Evolutionary conservation across 495 filamentous ascomycete species (phyloP).

Genomic region (Tuber melanosporum): DNA sequence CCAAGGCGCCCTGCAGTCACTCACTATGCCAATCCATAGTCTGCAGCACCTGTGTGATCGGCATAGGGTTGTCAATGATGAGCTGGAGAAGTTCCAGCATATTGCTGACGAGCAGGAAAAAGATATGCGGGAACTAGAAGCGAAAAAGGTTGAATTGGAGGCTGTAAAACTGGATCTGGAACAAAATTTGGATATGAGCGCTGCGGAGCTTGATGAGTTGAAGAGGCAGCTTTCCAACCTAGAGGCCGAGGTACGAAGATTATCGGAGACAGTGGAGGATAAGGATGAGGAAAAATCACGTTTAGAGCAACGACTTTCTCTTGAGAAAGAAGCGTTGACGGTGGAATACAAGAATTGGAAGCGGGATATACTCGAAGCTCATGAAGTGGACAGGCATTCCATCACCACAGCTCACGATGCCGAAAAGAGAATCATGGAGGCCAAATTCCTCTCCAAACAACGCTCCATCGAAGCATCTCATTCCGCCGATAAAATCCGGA

Average conservation of each 20-base stretch:
- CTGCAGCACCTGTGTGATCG: slow-evolving; percentile 40
- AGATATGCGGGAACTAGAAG: slow-evolving; percentile 50
- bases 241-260: slow-evolving; percentile 53
- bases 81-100: slow-evolving; percentile 33
- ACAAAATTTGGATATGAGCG: slow-evolving; percentile 50
- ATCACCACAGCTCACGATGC: slow-evolving; percentile 28
- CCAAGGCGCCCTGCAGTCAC: slow-evolving; percentile 33
- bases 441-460: slow-evolving; percentile 35
- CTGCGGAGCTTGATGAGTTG: slow-evolving; percentile 48
- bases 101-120: slow-evolving; percentile 36
- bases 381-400: slow-evolving; percentile 30
- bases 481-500: slow-evolving; percentile 19
- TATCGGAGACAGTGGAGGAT: slow-evolving; percentile 51
- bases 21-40: slow-evolving; percentile 34
- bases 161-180: slow-evolving; percentile 51
- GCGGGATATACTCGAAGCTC: slow-evolving; percentile 26
- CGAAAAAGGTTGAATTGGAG: slow-evolving; percentile 53
- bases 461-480: slow-evolving; percentile 28
- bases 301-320: slow-evolving; percentile 49
- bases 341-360: slow-evolving; percentile 46
- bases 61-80: slow-evolving; percentile 33
- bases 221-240: slow-evolving; percentile 50
- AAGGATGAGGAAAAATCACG: slow-evolving; percentile 46
- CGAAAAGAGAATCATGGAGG: slow-evolving; percentile 32
- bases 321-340: slow-evolving; percentile 47